Conservation (phyloP, 1,284 basidiomycete species). For the Boletellus deceptivus region DNA sequence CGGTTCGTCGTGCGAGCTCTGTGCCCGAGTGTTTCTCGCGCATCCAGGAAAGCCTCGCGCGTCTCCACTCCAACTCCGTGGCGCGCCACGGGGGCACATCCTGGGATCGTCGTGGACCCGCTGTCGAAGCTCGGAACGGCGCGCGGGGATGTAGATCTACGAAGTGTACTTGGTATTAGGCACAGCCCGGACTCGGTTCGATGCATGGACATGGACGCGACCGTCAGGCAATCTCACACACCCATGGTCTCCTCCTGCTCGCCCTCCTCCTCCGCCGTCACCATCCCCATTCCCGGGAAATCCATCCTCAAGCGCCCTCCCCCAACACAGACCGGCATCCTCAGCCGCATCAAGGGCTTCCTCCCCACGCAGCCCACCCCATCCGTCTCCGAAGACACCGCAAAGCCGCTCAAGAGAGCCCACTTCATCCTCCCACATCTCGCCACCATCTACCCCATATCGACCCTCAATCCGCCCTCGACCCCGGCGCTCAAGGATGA, state of each 20-base stretch:
- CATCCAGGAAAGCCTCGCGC: too few species aligned
- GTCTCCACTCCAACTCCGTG: too few species aligned
- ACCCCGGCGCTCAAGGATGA: constrained; percentile 72
- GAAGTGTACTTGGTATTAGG: too few species aligned
- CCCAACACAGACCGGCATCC: constrained; percentile 63
- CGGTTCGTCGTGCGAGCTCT: too few species aligned
- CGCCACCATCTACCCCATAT: constrained; percentile 84
- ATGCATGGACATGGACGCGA: too few species aligned
- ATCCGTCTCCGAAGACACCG: constrained; percentile 34
- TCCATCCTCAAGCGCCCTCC: constrained; percentile 78
- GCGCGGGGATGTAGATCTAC: too few species aligned
- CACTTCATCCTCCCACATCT: constrained; percentile 84
- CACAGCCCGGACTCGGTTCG: too few species aligned
- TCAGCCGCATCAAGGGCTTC: constrained; percentile 61
- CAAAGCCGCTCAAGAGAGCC: constrained; percentile 71
- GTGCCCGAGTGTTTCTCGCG: too few species aligned
- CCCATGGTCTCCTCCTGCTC: constrained; percentile 38
- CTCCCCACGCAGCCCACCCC: constrained; percentile 28
- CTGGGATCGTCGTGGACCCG: too few species aligned
- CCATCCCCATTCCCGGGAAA: constrained; percentile 71
- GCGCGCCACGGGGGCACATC: too few species aligned
- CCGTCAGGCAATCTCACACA: not conserved
- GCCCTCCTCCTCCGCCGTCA: constrained; percentile 76
- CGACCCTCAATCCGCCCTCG: constrained; percentile 74
- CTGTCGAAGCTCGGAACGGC: too few species aligned